phyloP scores from a whole-genome alignment of 768 basidiomycete genomes.

The Pisolithus tinctorius region DNA sequence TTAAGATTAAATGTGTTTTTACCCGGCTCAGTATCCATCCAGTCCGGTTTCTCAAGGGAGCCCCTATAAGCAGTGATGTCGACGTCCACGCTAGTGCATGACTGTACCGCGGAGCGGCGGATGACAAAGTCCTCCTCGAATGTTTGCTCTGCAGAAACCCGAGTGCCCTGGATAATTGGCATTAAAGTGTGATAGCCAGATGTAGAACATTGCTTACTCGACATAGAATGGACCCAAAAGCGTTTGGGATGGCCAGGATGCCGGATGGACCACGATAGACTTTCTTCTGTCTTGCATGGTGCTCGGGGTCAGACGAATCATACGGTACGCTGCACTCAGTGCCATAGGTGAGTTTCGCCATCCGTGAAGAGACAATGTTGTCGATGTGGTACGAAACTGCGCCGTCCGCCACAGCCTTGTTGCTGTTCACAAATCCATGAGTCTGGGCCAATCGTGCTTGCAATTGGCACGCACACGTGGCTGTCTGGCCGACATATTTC shows the following conservation, averaged over 20 bases:
- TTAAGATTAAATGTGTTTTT: background rate
- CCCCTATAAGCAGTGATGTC: conserved; percentile 29
- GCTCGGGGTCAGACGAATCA: conserved; percentile 33
- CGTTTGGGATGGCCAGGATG: conserved; percentile 30
- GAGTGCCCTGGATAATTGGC: conserved; percentile 31
- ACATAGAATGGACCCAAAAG: conserved; percentile 37
- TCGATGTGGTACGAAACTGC: conserved; percentile 38
- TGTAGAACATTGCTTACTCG: conserved; percentile 23
- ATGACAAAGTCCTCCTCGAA: conserved; percentile 34
- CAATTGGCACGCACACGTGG: conserved; percentile 38
- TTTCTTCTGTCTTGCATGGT: conserved; percentile 27
- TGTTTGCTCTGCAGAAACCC: conserved; percentile 39
- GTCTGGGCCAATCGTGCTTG: background rate
- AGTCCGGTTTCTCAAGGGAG: conserved; percentile 16
- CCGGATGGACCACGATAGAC: conserved; percentile 33
- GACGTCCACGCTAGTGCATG: conserved; percentile 15
- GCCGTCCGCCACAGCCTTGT: conserved; percentile 50
- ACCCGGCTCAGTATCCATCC: conserved; percentile 32
- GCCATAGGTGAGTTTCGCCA: conserved; percentile 45
- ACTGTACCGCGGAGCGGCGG: conserved; percentile 18
- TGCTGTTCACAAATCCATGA: conserved; percentile 21
- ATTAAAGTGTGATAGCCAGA: background rate
- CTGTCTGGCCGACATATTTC: conserved; percentile 44
- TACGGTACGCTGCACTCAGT: conserved; percentile 32
- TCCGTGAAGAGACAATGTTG: conserved; percentile 41